Base-by-base conservation (phyloP, 768 basidiomycete species). In the Sporobolomyces pararoseus region DNA sequence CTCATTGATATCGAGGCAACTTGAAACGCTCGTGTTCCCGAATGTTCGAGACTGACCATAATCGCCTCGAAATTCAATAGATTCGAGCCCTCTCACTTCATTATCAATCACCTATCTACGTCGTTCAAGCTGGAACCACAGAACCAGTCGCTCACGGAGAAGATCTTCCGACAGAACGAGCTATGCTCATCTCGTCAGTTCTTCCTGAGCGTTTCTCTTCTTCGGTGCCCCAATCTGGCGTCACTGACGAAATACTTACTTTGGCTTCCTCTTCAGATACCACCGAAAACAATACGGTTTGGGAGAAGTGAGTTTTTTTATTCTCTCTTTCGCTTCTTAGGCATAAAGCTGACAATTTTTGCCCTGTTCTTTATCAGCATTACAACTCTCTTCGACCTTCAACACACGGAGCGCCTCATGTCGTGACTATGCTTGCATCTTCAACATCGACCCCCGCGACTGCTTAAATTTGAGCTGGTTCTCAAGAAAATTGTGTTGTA, bases 271-370 rank as follows among this genome's bases (percentile, higher is more conserved):
- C 54, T 88, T 93, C 76, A 96, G 93, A 76, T 99, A 95, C 79
- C 95, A 98, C 77, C 84, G 90, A 64, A 85, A 87, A 73, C 88
- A 95, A 87, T 98, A 95, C 80, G 95, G 94, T 4, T 84, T 97
- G 9, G 95, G 95, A 75, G 95, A 97, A 49, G 64, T 63, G 25
- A 49, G 50, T 29, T 2, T 14, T 54, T 37, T 32, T 51, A 35
- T 74, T 72, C 54, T 65, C 73, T 66, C 59, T 35, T n/a, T 27
- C n/a, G n/a, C n/a, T n/a, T n/a, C n/a, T n/a, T n/a, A n/a, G n/a
- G n/a, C n/a, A n/a, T n/a, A n/a, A n/a, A n/a, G 42, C 37, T 16
- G 9, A 16, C 31, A 47, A 12, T 23, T 16, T 12, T 58, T 42
- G 10, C 17, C 39, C 17, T 42, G 9, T 17, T 17, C 25, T 4